Evolutionary conservation across 768 basidiomycete species (phyloP).

Genomic region (Collybiopsis luxurians): DNA sequence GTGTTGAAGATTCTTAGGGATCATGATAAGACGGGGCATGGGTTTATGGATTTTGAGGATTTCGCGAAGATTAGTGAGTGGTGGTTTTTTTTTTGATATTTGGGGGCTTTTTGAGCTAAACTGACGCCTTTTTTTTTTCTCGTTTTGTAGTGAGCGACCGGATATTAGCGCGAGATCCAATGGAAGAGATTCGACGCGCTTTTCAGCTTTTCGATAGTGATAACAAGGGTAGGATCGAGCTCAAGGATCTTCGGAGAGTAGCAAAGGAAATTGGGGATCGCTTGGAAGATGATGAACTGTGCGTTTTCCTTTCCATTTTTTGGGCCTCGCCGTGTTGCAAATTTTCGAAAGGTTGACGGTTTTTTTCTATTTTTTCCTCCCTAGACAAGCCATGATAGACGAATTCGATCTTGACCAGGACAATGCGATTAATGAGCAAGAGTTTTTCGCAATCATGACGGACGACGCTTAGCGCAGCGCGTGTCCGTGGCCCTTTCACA

Average conservation of each 20-base stretch:
- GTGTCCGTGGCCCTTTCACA: neutral
- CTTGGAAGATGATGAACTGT: constrained; percentile 96
- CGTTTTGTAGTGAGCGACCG: constrained; percentile 79
- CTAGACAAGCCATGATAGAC: constrained; percentile 99
- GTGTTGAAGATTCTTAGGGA: constrained; percentile 93
- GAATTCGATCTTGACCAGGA: constrained; percentile 99
- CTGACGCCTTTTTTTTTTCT: constrained; percentile 2
- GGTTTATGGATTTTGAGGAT: constrained; percentile 89
- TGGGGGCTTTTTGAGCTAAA: neutral
- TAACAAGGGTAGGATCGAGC: constrained; percentile 88
- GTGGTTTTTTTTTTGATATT: neutral
- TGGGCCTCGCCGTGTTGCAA: neutral
- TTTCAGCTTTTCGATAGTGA: constrained; percentile 98
- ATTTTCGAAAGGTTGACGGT: too few species aligned
- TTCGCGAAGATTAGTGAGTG: constrained; percentile 91
- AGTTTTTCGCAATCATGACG: constrained; percentile 97
- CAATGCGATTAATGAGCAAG: constrained; percentile 94
- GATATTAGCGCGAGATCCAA: constrained; percentile 91
- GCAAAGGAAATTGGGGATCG: constrained; percentile 97
- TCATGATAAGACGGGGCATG: constrained; percentile 79
- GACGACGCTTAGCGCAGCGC: constrained; percentile 68
- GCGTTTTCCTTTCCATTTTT: constrained; percentile 33
- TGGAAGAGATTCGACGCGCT: constrained; percentile 93
- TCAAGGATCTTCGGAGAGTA: constrained; percentile 88
- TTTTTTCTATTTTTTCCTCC: neutral